Percentiles rank a stretch among this genome's conserved stretches.
Conservation (phyloP, 2,329 filamentous ascomycete genomes). For the Phialophora tarda region DNA sequence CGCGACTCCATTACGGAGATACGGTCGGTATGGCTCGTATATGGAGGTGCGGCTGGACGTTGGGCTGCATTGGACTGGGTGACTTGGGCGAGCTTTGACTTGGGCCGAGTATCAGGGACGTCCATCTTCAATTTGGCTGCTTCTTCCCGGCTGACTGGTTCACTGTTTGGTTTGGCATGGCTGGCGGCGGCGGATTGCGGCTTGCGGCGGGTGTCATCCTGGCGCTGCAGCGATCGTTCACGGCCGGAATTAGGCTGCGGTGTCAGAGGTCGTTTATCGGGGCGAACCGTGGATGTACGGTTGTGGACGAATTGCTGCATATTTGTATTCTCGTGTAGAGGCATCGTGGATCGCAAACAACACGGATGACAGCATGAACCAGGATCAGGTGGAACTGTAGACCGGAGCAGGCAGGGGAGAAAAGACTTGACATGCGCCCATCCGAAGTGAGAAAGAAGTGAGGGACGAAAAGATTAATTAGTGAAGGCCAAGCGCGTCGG, state of each 20-base stretch:
- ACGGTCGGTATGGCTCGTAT: constrained; percentile 8
- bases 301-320: constrained; percentile 25
- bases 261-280: constrained; percentile 26
- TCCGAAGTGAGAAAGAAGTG: not conserved
- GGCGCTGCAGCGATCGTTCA: constrained; percentile 25
- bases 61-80: constrained; percentile 3
- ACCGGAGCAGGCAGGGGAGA: not conserved
- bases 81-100: constrained; percentile 6
- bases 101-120: constrained; percentile 27
- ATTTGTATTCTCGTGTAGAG: constrained; percentile 22
- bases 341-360: constrained; percentile 20
- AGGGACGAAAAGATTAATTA: not conserved
- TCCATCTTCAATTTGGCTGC: constrained; percentile 27
- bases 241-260: constrained; percentile 26
- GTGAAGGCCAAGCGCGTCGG: not conserved
- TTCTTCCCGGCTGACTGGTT: constrained; percentile 6
- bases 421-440: not conserved
- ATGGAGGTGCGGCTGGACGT: not conserved
- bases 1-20: not conserved
- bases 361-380: not conserved
- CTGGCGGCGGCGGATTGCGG: constrained; percentile 6
- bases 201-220: constrained; percentile 17
- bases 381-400: not conserved
- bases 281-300: constrained; percentile 11
- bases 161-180: constrained; percentile 7